Evolutionary conservation across 202 grass and related monocot species (phyloP).

Genomic region (Sporobolus alterniflorus): DNA sequence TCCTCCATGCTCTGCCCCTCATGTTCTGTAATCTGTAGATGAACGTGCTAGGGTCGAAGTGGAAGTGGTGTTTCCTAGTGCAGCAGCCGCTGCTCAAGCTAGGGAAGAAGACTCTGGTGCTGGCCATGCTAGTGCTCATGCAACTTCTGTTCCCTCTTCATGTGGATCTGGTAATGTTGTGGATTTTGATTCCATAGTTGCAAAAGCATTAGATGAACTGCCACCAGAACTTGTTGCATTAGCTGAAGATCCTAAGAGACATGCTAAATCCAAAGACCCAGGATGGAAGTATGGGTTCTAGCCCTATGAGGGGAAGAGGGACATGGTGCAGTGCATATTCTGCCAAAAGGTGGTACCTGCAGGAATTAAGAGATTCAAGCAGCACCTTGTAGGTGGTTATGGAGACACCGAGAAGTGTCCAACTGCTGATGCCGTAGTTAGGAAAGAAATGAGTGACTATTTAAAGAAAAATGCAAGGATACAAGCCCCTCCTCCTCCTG

Average conservation of each 20-base stretch:
- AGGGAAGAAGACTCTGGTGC: not conserved
- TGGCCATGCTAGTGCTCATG: not conserved
- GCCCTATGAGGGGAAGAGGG: not conserved
- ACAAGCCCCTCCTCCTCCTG: too few relatives aligned
- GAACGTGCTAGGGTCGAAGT: not conserved
- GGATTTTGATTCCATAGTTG: not conserved
- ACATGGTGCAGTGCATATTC: not conserved
- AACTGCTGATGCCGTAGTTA: not conserved
- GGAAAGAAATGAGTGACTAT: not conserved
- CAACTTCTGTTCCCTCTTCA: not conserved
- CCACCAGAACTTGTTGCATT: not conserved
- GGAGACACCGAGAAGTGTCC: not conserved
- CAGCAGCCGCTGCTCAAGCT: not conserved
- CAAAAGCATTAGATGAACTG: not conserved
- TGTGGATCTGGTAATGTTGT: not conserved
- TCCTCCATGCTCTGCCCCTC: too few relatives aligned
- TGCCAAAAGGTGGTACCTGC: not conserved
- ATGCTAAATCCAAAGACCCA: not conserved
- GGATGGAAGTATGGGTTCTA: not conserved
- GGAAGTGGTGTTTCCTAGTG: not conserved
- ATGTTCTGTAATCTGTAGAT: too few relatives aligned
- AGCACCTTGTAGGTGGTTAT: not conserved
- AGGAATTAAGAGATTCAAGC: conserved; percentile 6
- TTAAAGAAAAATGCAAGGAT: not conserved
- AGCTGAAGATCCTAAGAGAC: not conserved